Percentiles rank a stretch among this genome's conserved stretches.
Conservation (phyloP, 306 rosid species). For the Cucumis hystrix region DNA sequence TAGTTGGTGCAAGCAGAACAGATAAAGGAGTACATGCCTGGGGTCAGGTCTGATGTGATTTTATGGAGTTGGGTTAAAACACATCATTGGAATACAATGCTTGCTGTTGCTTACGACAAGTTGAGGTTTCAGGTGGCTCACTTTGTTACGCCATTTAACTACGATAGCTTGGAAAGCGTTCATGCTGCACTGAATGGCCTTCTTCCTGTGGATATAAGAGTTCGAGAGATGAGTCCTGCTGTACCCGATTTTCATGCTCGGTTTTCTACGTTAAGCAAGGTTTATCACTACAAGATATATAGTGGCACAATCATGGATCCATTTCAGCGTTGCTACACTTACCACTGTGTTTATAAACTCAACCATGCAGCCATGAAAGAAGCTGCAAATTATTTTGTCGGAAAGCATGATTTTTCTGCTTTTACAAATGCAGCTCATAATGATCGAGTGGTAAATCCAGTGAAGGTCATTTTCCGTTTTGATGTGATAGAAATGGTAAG, state of each 20-base stretch:
- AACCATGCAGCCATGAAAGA: conserved; percentile 60
- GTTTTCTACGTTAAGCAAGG: conserved; percentile 70
- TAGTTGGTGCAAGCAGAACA: conserved; percentile 87
- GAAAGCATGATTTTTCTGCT: conserved; percentile 84
- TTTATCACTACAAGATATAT: conserved; percentile 86
- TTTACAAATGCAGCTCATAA: conserved; percentile 68
- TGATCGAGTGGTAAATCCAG: conserved; percentile 57
- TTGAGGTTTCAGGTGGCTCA: conserved; percentile 79
- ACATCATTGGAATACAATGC: neutral
- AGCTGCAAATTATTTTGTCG: conserved; percentile 63
- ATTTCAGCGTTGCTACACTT: conserved; percentile 58
- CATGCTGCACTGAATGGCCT: conserved; percentile 73
- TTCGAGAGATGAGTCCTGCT: conserved; percentile 76
- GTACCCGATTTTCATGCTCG: conserved; percentile 79
- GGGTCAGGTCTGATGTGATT: conserved; percentile 71
- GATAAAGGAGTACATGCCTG: conserved; percentile 91
- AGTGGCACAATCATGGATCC: conserved; percentile 76
- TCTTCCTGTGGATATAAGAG: conserved; percentile 83
- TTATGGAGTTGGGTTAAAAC: conserved; percentile 1
- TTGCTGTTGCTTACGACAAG: conserved; percentile 11
- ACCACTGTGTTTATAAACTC: conserved; percentile 62
- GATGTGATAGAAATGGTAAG: conserved; percentile 59
- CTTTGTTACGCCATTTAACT: conserved; percentile 72
- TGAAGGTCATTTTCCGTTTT: conserved; percentile 56
- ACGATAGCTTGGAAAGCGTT: conserved; percentile 42